Conservation (phyloP, 768 basidiomycete species). For the Lactarius trivialis region DNA sequence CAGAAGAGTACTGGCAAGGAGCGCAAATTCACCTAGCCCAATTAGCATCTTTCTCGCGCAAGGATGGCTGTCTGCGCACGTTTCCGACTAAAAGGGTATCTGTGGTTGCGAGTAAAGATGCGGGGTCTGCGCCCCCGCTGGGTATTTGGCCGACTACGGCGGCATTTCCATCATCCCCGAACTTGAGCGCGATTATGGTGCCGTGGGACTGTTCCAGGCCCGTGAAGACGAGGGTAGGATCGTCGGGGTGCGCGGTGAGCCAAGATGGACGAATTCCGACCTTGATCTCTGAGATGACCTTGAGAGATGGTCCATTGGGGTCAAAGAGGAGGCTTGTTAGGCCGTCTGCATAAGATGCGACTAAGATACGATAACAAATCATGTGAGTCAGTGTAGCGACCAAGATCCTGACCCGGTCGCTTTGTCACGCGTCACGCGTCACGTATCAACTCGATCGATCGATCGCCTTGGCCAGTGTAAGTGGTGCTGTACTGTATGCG, state of each 20-base stretch:
- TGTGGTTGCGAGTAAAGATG: conserved; percentile 52
- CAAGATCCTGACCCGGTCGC: too few species aligned
- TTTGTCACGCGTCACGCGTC: too few species aligned
- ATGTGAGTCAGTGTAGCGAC: too few species aligned
- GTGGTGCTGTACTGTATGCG: too few species aligned
- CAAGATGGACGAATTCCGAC: conserved; percentile 70
- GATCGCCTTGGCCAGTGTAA: too few species aligned
- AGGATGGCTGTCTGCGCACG: conserved; percentile 43
- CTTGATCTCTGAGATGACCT: conserved; percentile 37
- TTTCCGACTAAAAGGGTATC: conserved; percentile 62
- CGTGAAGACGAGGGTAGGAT: conserved; percentile 55
- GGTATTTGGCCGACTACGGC: conserved; percentile 41
- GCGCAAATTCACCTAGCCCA: neutral
- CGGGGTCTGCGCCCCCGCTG: conserved; percentile 58
- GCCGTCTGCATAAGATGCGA: conserved; percentile 57
- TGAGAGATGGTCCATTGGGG: conserved; percentile 39
- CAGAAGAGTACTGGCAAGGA: conserved; percentile 56
- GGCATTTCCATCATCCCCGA: conserved; percentile 47
- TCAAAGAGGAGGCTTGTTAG: conserved; percentile 63
- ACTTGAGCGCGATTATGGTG: conserved; percentile 51
- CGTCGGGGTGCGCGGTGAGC: conserved; percentile 56
- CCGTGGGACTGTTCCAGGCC: conserved; percentile 67
- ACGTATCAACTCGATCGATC: too few species aligned
- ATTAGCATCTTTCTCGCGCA: neutral
- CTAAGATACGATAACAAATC: conserved; percentile 42